phyloP scores from a whole-genome alignment of 495 filamentous ascomycete species.

The Aspergillus mulundensis region DNA sequence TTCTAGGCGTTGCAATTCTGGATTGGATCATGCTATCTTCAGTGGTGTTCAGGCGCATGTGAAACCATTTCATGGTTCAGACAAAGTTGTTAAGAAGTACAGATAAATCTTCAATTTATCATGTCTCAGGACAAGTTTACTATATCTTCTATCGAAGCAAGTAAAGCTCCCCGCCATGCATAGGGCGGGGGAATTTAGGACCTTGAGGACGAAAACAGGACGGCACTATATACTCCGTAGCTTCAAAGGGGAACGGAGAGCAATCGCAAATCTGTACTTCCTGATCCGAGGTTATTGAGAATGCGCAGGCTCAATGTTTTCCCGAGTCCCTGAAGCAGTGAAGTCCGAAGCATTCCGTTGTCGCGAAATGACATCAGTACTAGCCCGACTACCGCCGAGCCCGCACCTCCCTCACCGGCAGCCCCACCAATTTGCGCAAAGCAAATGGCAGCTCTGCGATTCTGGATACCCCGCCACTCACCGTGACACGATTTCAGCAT shows the following conservation, averaged over 20 bases:
- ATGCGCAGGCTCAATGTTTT: conserved; percentile 16
- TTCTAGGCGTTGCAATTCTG: conserved; percentile 18
- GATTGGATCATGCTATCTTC: conserved; percentile 5
- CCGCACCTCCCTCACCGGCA: conserved; percentile 28
- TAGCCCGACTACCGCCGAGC: conserved; percentile 46
- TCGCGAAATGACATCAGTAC: conserved; percentile 44
- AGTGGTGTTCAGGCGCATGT: conserved; percentile 14
- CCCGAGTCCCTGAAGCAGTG: conserved; percentile 9
- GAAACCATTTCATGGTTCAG: not conserved
- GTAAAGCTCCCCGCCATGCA: not conserved
- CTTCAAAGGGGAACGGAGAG: not conserved
- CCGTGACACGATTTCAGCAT: conserved; percentile 22
- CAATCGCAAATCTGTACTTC: conserved; percentile 4
- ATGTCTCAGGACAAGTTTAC: not conserved
- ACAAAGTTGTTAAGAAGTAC: not conserved
- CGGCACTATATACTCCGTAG: conserved; percentile 5
- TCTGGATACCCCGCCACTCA: conserved; percentile 26
- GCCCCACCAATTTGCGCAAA: conserved; percentile 28
- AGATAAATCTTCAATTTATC: not conserved
- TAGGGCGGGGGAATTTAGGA: not conserved
- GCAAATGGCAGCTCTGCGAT: conserved; percentile 5
- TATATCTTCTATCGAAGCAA: not conserved
- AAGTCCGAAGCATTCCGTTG: conserved; percentile 38
- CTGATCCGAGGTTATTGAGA: conserved; percentile 38
- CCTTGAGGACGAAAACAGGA: not conserved